A percentile compares a stretch with the other conserved stretches of the same genome.
Evolutionary conservation across 148 eudicot genomes (phyloP).

Genomic region (Persicaria tinctoria): DNA sequence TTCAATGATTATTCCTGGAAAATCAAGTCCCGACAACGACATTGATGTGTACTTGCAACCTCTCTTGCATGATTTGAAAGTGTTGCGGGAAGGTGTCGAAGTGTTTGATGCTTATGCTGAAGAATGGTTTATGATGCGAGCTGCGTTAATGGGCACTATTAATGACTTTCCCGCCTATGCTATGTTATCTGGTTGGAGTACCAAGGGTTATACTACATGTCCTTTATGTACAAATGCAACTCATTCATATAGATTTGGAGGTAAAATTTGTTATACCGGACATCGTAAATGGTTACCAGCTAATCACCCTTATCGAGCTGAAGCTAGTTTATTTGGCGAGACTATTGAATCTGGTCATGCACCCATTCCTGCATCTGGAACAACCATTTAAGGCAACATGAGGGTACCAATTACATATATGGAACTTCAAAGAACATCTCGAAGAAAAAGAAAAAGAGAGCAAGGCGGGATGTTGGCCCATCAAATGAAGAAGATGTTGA

Average conservation of each 20-base stretch:
- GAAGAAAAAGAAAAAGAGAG: not conserved
- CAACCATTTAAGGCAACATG: not conserved
- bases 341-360: not conserved
- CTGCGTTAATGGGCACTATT: conserved; percentile 6
- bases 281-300: conserved; percentile 9
- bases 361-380: not conserved
- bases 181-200: not conserved
- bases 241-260: not conserved
- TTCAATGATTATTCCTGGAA: too few species aligned
- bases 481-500: not conserved
- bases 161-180: conserved; percentile 5
- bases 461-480: not conserved
- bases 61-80: too few species aligned
- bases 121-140: not conserved
- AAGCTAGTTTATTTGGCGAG: conserved; percentile 7
- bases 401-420: not conserved
- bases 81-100: too few species aligned
- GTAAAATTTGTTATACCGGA: conserved; percentile 5
- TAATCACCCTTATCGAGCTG: not conserved
- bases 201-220: conserved; percentile 9
- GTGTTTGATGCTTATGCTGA: too few species aligned
- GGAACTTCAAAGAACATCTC: not conserved
- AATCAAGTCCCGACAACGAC: too few species aligned
- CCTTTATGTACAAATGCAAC: not conserved
- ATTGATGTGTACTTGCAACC: too few species aligned